Percentiles rank a stretch among this genome's conserved stretches.
Evolutionary conservation across 345 rosid genomes (phyloP).

Genomic region (Turritis glabra): DNA sequence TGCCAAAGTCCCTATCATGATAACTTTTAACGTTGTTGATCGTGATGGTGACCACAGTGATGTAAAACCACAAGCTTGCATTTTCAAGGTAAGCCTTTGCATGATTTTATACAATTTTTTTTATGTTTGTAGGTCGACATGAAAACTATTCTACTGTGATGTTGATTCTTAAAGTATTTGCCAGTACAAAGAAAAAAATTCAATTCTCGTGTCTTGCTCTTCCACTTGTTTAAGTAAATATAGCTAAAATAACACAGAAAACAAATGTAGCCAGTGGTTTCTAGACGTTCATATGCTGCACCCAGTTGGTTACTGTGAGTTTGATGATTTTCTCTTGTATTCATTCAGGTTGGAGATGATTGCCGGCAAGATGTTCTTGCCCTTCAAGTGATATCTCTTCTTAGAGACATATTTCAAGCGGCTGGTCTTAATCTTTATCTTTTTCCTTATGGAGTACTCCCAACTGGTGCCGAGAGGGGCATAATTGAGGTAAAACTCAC

Average conservation of each 20-base stretch:
- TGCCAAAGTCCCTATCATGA: conserved; percentile 97
- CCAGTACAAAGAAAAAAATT: neutral
- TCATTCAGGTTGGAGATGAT: conserved; percentile 96
- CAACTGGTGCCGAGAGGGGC: conserved; percentile 95
- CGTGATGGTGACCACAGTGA: conserved; percentile 64
- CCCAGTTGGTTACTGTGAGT: conserved; percentile 16
- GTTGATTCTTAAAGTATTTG: neutral
- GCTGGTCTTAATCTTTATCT: conserved; percentile 84
- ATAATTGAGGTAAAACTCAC: conserved; percentile 77
- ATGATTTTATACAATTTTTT: neutral
- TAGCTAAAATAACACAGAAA: neutral
- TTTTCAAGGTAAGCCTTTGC: conserved; percentile 73
- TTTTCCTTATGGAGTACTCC: conserved; percentile 98
- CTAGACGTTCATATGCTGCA: neutral
- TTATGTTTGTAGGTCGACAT: neutral
- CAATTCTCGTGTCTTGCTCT: neutral
- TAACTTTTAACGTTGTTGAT: conserved; percentile 89
- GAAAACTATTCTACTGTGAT: conserved; percentile 1
- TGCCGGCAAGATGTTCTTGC: conserved; percentile 99
- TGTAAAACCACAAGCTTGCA: conserved; percentile 90
- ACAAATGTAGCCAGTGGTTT: neutral
- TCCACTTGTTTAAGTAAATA: conserved; percentile 7
- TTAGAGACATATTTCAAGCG: conserved; percentile 86
- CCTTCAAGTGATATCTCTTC: conserved; percentile 95
- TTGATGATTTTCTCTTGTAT: conserved; percentile 26